These are phyloP conservation scores for Mortierella sp. DNA, from an alignment of 371 early-diverging fungal genomes.

Conservation along the genomic window DNA sequence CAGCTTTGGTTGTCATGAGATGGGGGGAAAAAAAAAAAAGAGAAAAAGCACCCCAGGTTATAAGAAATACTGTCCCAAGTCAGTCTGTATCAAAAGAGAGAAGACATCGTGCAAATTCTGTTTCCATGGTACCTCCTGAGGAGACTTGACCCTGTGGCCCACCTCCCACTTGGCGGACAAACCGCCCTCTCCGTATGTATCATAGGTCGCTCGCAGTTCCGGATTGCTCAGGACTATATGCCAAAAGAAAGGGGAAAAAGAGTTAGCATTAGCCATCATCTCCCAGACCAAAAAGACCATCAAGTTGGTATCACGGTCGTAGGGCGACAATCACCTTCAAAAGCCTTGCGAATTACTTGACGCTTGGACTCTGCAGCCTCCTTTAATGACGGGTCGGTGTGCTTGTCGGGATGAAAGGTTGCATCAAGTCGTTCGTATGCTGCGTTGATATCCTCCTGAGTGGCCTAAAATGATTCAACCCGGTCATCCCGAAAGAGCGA, in stretches of 20 bases:
- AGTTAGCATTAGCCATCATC: too few species aligned
- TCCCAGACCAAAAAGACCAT: too few species aligned
- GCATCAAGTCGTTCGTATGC: slow-evolving; percentile 83
- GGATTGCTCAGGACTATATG: slow-evolving; percentile 83
- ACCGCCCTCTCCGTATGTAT: slow-evolving; percentile 93
- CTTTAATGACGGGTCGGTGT: slow-evolving; percentile 61
- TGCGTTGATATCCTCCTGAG: slow-evolving; percentile 87
- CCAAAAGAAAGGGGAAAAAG: too few species aligned
- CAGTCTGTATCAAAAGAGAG: too few species aligned
- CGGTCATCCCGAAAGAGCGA: too few species aligned
- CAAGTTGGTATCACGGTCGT: not conserved
- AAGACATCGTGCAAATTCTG: too few species aligned
- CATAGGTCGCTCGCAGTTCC: slow-evolving; percentile 88
- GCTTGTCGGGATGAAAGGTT: slow-evolving; percentile 93
- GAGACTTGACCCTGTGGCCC: slow-evolving; percentile 79
- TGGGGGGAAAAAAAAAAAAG: too few species aligned
- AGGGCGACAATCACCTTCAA: slow-evolving; percentile 72
- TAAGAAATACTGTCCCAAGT: not conserved
- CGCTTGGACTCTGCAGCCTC: slow-evolving; percentile 79
- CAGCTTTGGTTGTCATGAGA: slow-evolving; percentile 56
- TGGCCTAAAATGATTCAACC: slow-evolving; percentile 71
- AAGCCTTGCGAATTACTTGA: slow-evolving; percentile 85
- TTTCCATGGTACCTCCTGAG: slow-evolving; percentile 74
- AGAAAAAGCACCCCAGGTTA: not conserved
- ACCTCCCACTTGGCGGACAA: slow-evolving; percentile 80